Base-by-base conservation (phyloP, 371 early-diverging fungal genomes). In the Paraphysoderma sedebokerense region DNA sequence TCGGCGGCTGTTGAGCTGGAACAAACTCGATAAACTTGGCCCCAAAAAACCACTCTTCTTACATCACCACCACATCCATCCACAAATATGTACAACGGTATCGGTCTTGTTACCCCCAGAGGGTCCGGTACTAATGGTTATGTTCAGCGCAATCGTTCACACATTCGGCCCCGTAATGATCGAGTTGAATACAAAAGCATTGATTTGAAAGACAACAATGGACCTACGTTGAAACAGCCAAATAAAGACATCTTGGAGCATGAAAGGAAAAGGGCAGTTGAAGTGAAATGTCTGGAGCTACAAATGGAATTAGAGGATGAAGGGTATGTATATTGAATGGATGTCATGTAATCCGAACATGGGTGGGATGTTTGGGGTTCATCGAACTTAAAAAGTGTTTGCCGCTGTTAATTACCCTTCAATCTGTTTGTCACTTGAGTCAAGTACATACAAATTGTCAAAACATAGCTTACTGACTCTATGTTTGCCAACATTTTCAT, bases 81-180 rank as follows among this genome's bases (percentile, higher is more conserved):
- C 15, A n/a, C 20, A 40, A 60, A n/a, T 46, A 82, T 83, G 83
- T 87, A 87, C 50, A 85, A 85, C 68, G 85, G 85, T 49, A 84
- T 87, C 50, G 97, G 97, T n/a, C 75, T 96, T 24, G 59, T 68
- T 26, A 93, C 93, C 2, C 77, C 92, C 22, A 76, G 97, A 51
- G 97, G 97, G 26, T 85, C 83, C 46, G 95, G 95, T 52, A 80
- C 76, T 11, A 97, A 91, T 59, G 97, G 97, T 38, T 89, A 88
- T 57, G 86, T 97, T 9, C 81, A 84, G 38, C 79, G 83, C 33
- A 97, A 91, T 65, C 62, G 85, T 35, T 86, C 92, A 4, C 57
- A 67, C 39, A 60, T 92, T 28, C 63, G 60, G 55, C 70, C 77
- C 12, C 66, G 69, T 3, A 61, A 56, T 31, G 46, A 61, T 35